Evolutionary conservation across 805 yeast genomes (phyloP), one percentile per base, ranked within the genome.

Genomic region (Brettanomyces custersianus): DNA sequence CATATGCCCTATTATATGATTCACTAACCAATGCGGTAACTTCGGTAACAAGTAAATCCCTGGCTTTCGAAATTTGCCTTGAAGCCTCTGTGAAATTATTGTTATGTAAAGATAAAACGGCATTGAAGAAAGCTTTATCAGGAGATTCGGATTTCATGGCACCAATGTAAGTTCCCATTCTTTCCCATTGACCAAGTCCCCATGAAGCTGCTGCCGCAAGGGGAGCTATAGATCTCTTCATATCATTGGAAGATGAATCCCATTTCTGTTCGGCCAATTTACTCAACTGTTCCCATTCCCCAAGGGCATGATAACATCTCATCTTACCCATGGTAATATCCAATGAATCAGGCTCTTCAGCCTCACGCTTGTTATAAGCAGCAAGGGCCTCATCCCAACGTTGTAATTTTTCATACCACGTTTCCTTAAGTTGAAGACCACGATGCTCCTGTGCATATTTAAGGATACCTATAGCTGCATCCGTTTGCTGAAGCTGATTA

Each of bases 131-230:
- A 2, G 96, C 90, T 40, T 87, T 77, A 52, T 92, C 97, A 0
- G 97, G 96, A 2, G 96, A 83, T 42, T 86, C 95, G 2, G 75
- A 65, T 46, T 85, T 85, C 94, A 92, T 87, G 2, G 83, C 95
- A 44, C 76, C 66, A 38, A 90, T 88, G 48, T 87, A 92, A 6
- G 82, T 74, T 49, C 85, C 96, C 87, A 94, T 88, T 48, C 84
- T 70, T 45, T 87, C 96, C 98, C 98, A 94, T 52, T 85, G 92
- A 2, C 90, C 90, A 29, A 94, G 65, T 12, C 97, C 96, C 98
- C 98, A 92, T 1, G 97, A 86, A 1, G 98, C 96, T 2, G 97
- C 96, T 0, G 98, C 98, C 0, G 97, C 98, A 36, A 94, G 63
- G 1, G 98, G 97, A 2, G 98, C 98, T 47, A 92, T 87, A 5